A percentile compares a stretch with the other conserved stretches of the same genome.
Evolutionary conservation across 441 rosid species (phyloP).

Genomic region (Populus hybrid): DNA sequence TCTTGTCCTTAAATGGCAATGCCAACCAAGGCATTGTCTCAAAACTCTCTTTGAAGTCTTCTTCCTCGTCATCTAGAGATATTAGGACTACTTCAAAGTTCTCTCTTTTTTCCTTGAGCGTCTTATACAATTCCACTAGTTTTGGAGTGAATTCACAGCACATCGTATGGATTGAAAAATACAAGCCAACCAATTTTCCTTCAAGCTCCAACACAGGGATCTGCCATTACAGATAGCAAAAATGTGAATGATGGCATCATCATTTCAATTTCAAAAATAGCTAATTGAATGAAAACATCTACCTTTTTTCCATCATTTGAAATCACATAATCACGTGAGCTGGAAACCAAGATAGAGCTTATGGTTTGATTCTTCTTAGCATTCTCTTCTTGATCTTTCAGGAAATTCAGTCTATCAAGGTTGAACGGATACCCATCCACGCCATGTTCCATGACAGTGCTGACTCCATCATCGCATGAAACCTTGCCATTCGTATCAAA

Average conservation of each 20-base stretch:
- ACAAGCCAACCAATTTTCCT: constrained; percentile 41
- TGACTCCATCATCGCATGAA: constrained; percentile 20
- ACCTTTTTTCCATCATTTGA: constrained; percentile 35
- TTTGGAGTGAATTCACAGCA: constrained; percentile 33
- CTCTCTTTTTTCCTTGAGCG: constrained; percentile 54
- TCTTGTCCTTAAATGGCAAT: constrained; percentile 34
- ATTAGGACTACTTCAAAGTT: constrained; percentile 61
- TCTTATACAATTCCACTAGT: constrained; percentile 49
- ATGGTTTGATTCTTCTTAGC: constrained; percentile 37
- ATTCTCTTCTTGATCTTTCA: constrained; percentile 33
- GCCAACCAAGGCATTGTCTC: constrained; percentile 42
- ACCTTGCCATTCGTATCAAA: constrained; percentile 25
- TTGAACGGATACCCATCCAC: constrained; percentile 38
- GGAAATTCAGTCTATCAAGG: constrained; percentile 18
- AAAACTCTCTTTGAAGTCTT: constrained; percentile 24
- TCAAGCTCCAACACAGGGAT: constrained; percentile 33
- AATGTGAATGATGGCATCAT: background rate
- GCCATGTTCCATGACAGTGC: constrained; percentile 29
- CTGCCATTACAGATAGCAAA: constrained; percentile 10
- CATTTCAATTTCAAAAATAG: background rate
- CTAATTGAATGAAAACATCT: background rate
- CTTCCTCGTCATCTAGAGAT: constrained; percentile 44
- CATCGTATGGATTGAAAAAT: constrained; percentile 15
- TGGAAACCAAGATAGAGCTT: constrained; percentile 27
- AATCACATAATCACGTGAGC: constrained; percentile 33